Evolutionary conservation across 129 eudicot species (phyloP).

Genomic region (Flaveria sonorensis): DNA sequence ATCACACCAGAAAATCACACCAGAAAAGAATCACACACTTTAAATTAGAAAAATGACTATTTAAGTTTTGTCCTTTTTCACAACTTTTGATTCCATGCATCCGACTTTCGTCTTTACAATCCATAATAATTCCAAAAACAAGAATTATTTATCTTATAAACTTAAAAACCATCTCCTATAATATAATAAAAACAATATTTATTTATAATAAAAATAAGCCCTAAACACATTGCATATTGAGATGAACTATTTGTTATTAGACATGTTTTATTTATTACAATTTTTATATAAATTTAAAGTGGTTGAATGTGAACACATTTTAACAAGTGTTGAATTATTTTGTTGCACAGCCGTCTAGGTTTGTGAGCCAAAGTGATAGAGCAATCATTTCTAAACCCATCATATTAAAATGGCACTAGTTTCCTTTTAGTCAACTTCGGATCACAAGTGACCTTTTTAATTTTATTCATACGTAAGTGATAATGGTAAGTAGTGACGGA

Average conservation of each 20-base stretch:
- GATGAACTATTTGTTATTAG: not conserved
- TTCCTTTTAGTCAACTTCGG: conserved; percentile 12
- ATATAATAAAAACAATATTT: no score
- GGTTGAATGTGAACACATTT: not conserved
- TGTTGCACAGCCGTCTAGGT: conserved; percentile 9
- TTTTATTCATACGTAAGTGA: no score
- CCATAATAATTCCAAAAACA: no score
- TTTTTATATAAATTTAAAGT: not conserved
- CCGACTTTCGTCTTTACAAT: no score
- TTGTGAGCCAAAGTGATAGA: conserved; percentile 20
- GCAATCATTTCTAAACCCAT: conserved; percentile 10
- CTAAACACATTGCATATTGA: not conserved
- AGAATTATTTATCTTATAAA: not conserved
- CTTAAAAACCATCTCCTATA: not conserved
- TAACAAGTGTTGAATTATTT: not conserved
- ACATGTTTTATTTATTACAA: not conserved
- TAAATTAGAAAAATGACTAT: no score
- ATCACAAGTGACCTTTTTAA: no score
- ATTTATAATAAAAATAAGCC: not conserved
- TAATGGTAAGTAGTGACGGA: no score
- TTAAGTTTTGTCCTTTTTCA: no score
- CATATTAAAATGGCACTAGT: not conserved
- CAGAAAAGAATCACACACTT: no score
- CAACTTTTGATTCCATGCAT: no score
- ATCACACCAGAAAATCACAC: no score